phyloP scores from a whole-genome alignment of 2,329 filamentous ascomycete genomes.

The Diaporthe capsici region DNA sequence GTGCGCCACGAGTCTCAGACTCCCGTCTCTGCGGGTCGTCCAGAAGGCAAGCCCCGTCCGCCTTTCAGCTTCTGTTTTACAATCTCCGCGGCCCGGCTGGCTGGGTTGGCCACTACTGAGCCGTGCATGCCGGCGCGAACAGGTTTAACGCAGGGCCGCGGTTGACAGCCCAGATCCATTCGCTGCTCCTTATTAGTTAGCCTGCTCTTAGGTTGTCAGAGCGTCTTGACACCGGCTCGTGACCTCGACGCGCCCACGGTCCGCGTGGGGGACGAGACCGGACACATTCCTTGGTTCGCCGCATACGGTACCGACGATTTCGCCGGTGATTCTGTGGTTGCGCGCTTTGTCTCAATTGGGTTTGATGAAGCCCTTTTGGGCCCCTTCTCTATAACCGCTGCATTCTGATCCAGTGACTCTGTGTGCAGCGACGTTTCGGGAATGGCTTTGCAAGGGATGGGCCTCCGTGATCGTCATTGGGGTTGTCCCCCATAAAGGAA shows the following conservation, averaged over 20 bases:
- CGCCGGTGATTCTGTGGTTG: background rate
- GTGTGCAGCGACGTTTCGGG: background rate
- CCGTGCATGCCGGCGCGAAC: slow-evolving; percentile 12
- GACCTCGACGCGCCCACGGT: slow-evolving; percentile 15
- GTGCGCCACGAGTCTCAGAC: slow-evolving; percentile 36
- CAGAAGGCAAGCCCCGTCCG: slow-evolving; percentile 12
- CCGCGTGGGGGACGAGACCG: slow-evolving; percentile 22
- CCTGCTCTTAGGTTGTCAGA: background rate
- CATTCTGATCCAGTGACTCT: background rate
- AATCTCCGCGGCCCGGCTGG: slow-evolving; percentile 28
- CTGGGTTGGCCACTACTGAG: slow-evolving; percentile 17
- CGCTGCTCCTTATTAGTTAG: background rate
- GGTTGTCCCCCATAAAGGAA: background rate
- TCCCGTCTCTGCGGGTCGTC: slow-evolving; percentile 29
- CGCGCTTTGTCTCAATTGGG: background rate
- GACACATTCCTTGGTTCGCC: background rate
- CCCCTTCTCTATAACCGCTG: background rate
- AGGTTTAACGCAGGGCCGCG: slow-evolving; percentile 3
- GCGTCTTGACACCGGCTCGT: slow-evolving; percentile 20
- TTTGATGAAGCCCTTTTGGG: background rate
- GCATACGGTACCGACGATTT: background rate
- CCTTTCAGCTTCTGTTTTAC: slow-evolving; percentile 33
- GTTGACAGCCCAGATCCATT: slow-evolving; percentile 22
- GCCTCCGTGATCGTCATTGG: background rate
- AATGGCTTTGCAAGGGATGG: background rate